Percentiles rank a stretch among this genome's conserved stretches.
Evolutionary conservation across 2,329 filamentous ascomycete species (phyloP).

Genomic region (Penicillium sp.): DNA sequence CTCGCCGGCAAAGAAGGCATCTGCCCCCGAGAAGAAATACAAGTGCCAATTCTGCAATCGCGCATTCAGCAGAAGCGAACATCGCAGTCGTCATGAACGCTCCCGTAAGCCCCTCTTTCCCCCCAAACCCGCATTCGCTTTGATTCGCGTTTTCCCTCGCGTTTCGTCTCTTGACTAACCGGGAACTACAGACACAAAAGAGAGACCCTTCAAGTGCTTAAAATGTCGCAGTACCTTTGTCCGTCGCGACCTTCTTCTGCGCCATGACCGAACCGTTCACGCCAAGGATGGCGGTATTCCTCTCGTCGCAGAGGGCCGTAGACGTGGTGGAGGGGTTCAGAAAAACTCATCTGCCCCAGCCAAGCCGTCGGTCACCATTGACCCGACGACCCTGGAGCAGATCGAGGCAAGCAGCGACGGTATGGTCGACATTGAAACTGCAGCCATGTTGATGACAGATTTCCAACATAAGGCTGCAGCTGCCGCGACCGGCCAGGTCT

Average conservation of each 20-base stretch:
- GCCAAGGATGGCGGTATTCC: conserved; percentile 96
- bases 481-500: conserved; percentile 53
- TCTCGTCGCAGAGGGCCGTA: conserved; percentile 91
- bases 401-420: conserved; percentile 88
- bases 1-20: conserved; percentile 77
- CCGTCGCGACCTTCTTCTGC: conserved; percentile 89
- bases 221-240: conserved; percentile 99
- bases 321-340: conserved; percentile 51
- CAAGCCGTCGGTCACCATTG: conserved; percentile 78
- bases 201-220: conserved; percentile 96
- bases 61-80: conserved; percentile 96
- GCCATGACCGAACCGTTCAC: conserved; percentile 97
- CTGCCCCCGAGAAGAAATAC: conserved; percentile 94
- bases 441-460: conserved; percentile 97
- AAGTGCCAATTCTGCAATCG: conserved; percentile 99
- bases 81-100: conserved; percentile 93
- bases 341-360: conserved; percentile 55
- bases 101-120: conserved; percentile 74
- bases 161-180: neutral
- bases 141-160: neutral
- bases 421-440: conserved; percentile 94
- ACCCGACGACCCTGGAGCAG: conserved; percentile 85
- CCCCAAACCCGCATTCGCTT: too few species aligned
- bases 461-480: conserved; percentile 94
- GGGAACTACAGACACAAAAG: conserved; percentile 78